phyloP scores from a whole-genome alignment of 208 protist species.

The Herpetomonas samuelpessoai region DNA sequence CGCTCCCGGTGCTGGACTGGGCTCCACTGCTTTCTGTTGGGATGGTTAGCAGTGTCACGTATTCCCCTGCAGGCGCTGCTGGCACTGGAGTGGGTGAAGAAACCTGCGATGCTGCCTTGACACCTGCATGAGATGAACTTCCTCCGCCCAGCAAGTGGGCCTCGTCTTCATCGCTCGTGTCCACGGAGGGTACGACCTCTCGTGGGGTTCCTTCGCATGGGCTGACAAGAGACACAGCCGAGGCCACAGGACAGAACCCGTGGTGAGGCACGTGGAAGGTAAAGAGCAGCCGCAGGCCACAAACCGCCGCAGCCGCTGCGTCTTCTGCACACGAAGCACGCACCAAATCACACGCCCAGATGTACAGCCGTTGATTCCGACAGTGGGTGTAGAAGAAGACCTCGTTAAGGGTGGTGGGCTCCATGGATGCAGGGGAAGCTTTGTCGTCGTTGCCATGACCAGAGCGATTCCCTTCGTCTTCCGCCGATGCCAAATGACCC shows the following conservation, averaged over 20 bases:
- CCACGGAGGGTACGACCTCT: constrained; percentile 3
- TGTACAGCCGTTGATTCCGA: constrained; percentile 68
- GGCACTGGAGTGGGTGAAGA: too few relatives aligned
- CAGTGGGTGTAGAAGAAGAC: constrained; percentile 78
- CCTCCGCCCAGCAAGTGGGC: too few relatives aligned
- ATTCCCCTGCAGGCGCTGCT: not conserved
- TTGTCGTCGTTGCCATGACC: too few relatives aligned
- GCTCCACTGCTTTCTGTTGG: not conserved
- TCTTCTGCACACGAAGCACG: not conserved
- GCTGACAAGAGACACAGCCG: constrained; percentile 20
- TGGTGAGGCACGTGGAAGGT: constrained; percentile 61
- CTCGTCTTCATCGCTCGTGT: constrained; percentile 4
- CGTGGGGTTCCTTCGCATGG: constrained; percentile 16
- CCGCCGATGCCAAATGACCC: not conserved
- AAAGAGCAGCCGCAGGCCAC: constrained; percentile 24
- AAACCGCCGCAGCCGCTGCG: not conserved
- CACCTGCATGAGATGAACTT: too few relatives aligned
- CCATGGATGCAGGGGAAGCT: too few relatives aligned
- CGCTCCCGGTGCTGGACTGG: too few relatives aligned
- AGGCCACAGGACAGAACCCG: constrained; percentile 59
- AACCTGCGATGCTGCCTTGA: too few relatives aligned
- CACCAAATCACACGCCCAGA: constrained; percentile 32
- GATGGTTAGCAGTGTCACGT: not conserved
- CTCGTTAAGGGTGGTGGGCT: not conserved
- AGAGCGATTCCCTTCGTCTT: too few relatives aligned